Evolutionary conservation across 2,329 filamentous ascomycete species (phyloP).

Genomic region (Pseudogymnoascus sp.): DNA sequence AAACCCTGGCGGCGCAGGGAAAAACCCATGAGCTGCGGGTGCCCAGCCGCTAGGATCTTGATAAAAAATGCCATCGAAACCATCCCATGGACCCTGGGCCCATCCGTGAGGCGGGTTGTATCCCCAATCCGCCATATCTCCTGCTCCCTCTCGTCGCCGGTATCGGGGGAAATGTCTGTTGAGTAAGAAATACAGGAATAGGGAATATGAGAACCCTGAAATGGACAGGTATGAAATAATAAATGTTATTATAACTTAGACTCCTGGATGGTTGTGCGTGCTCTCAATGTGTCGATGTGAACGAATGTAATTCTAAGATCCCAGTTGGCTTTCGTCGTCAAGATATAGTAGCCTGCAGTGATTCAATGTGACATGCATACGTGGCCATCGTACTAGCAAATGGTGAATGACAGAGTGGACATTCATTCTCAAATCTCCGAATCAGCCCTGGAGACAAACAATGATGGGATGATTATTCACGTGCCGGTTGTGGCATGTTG

Average conservation of each 20-base stretch:
- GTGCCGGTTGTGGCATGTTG: not conserved
- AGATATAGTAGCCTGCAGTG: slow-evolving; percentile 1
- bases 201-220: not conserved
- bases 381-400: slow-evolving; percentile 1
- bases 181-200: not conserved
- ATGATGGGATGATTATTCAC: slow-evolving; percentile 1
- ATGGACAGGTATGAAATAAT: not conserved
- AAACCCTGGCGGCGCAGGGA: not conserved
- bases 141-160: not conserved
- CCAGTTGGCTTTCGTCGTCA: not conserved
- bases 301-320: not conserved
- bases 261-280: not conserved
- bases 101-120: slow-evolving; percentile 22
- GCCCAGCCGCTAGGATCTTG: not conserved
- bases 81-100: slow-evolving; percentile 17
- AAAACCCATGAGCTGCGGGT: not conserved
- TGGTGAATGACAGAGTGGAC: not conserved
- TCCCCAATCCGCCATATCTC: slow-evolving; percentile 15
- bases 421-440: not conserved
- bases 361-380: slow-evolving; percentile 6
- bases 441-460: not conserved
- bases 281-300: not conserved
- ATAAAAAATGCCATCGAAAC: not conserved
- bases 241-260: not conserved
- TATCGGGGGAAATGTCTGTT: not conserved